Evolutionary conservation across 306 rosid species (phyloP).

Genomic region (Calophaca sinica): DNA sequence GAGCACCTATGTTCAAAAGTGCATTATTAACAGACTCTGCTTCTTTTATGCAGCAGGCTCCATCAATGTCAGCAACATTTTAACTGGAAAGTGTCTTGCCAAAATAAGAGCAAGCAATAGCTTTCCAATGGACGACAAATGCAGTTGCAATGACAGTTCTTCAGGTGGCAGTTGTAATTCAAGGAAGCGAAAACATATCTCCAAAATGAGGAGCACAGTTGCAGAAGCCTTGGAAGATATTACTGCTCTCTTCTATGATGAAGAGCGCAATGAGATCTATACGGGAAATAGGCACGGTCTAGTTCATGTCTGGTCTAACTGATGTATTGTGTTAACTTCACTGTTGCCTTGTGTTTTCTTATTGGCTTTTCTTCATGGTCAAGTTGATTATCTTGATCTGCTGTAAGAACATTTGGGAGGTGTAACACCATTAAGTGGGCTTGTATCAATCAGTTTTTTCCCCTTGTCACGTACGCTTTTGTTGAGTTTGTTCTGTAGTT

Average conservation of each 20-base stretch:
- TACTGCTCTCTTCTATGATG: constrained; percentile 98
- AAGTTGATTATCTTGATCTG: constrained; percentile 52
- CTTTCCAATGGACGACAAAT: constrained; percentile 58
- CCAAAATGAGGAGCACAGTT: constrained; percentile 88
- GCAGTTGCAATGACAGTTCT: constrained; percentile 60
- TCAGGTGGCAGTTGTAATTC: constrained; percentile 57
- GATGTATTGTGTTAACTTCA: constrained; percentile 34
- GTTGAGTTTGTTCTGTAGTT: constrained; percentile 46
- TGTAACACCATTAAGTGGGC: constrained; percentile 48
- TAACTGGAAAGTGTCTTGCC: constrained; percentile 97
- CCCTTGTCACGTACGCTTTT: constrained; percentile 42
- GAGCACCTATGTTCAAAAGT: constrained; percentile 15
- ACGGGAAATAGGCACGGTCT: constrained; percentile 93
- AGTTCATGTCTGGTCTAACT: constrained; percentile 93
- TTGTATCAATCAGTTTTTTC: background rate
- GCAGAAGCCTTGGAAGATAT: constrained; percentile 98
- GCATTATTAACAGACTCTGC: constrained; percentile 40
- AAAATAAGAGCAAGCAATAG: constrained; percentile 84
- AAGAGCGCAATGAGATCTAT: constrained; percentile 96
- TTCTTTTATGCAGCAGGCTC: constrained; percentile 86
- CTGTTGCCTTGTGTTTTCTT: constrained; percentile 47
- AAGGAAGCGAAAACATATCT: constrained; percentile 58
- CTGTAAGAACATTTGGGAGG: constrained; percentile 45
- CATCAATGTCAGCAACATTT: constrained; percentile 94
- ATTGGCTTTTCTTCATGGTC: constrained; percentile 46